Conservation (phyloP, 768 basidiomycete species). For the Russula virescens region DNA sequence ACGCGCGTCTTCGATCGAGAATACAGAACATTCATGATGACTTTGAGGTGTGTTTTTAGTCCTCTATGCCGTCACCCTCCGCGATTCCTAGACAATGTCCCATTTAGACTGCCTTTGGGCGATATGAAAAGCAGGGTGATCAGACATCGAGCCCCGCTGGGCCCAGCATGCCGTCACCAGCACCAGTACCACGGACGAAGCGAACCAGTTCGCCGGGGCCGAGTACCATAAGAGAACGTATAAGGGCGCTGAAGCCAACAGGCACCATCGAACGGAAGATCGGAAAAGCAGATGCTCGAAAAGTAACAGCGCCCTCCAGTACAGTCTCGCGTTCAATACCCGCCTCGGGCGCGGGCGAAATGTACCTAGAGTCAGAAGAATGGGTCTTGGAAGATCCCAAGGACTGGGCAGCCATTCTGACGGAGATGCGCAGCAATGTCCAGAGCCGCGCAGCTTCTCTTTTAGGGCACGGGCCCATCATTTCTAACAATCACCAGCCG, state of each 20-base stretch:
- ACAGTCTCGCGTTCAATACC: background rate
- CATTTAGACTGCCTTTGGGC: background rate
- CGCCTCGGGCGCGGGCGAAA: background rate
- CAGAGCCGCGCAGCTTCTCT: constrained; percentile 10
- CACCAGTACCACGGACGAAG: background rate
- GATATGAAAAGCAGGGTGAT: background rate
- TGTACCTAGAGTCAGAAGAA: constrained; percentile 3
- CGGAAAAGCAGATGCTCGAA: background rate
- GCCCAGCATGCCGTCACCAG: background rate
- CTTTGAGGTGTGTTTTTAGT: constrained; percentile 7
- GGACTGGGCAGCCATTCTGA: constrained; percentile 11
- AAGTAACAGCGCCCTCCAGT: background rate
- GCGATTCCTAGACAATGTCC: background rate
- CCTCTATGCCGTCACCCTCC: background rate
- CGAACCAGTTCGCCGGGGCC: background rate
- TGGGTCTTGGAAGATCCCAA: constrained; percentile 10
- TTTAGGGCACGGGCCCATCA: background rate
- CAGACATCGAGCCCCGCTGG: background rate
- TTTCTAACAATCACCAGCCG: background rate
- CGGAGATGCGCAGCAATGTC: constrained; percentile 14
- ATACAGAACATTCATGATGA: background rate
- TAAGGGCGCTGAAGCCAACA: background rate
- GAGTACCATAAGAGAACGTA: background rate
- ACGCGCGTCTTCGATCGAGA: background rate
- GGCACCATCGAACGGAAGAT: background rate